Base-by-base conservation (phyloP, 352 stramenopile genomes). In the Phytophthora boehmeriae region DNA sequence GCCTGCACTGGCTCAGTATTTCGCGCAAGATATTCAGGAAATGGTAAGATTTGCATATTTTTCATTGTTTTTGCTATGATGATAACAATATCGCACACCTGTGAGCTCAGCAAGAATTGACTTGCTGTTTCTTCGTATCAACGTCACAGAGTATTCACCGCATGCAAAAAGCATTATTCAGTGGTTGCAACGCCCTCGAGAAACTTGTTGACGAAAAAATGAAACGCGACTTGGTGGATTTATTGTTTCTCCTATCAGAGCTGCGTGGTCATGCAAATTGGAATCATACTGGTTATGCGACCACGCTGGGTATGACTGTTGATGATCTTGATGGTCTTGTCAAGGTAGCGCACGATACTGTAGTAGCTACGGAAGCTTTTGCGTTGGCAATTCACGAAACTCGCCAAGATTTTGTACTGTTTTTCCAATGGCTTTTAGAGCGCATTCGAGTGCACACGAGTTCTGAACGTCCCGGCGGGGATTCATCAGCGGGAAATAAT, bases 1-100 rank as follows among this genome's bases (percentile, higher is more conserved):
- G 6, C 84, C 84, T 22, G 81, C 80, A 11, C 59, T 93, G 5
- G 78, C 80, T 1, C 84, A 93, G 50, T 93, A 89, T 43, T 93
- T 93, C 61, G 81, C 84, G 2, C 84, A 93, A 62, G 81, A 93
- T 54, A 93, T 93, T 44, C 81, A 91, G 44, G 84, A 91, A 64
- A 87, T 89, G 78, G 83, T 90, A 59, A 30, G 71, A 63, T n/a
- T 19, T 30, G 8, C 34, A 42, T 19, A 36, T 4, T 32, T 39
- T 14, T 35, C 42, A 34, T 10, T 59, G 19, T 43, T 19, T 20
- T 57, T 32, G 27, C 36, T 32, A n/a, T 27, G 30, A 20, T 10
- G 20, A 35, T 30, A 30, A 30, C 25, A 6, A 30, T 30, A 30
- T n/a, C n/a, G n/a, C 25, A 30, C 25, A 30, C 25, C 25, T 30